Conservation (phyloP, 192 early-diverging fungal species). For the Backusella morwellensis region DNA sequence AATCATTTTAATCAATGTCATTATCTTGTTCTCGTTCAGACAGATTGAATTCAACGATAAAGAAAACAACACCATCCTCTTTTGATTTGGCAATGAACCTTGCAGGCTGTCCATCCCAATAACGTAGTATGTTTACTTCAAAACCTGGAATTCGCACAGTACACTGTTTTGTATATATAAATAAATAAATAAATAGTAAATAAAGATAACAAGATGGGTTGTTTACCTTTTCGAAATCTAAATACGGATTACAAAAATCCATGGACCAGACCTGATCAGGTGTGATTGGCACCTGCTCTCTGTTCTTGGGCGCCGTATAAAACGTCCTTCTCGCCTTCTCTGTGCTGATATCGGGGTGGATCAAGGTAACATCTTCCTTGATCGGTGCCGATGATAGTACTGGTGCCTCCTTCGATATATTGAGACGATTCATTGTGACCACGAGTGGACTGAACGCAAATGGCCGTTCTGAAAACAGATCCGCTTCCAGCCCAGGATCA, state of each 20-base stretch:
- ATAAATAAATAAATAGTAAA: not conserved
- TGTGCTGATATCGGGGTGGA: not conserved
- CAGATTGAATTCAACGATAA: slow-evolving; percentile 68
- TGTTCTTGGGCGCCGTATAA: slow-evolving; percentile 40
- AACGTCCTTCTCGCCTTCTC: slow-evolving; percentile 13
- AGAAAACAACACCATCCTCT: slow-evolving; percentile 58
- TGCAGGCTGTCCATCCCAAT: slow-evolving; percentile 68
- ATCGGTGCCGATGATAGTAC: slow-evolving; percentile 36
- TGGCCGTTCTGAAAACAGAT: slow-evolving; percentile 69
- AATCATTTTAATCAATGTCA: slow-evolving; percentile 10
- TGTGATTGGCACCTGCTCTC: slow-evolving; percentile 47
- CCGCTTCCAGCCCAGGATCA: slow-evolving; percentile 71
- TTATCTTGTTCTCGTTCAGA: not conserved
- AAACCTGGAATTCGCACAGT: slow-evolving; percentile 44
- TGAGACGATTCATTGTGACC: slow-evolving; percentile 73
- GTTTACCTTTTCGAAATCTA: slow-evolving; percentile 45
- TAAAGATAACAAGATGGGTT: not conserved
- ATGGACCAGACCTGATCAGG: slow-evolving; percentile 72
- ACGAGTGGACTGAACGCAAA: slow-evolving; percentile 71
- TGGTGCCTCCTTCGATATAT: slow-evolving; percentile 38
- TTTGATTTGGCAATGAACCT: slow-evolving; percentile 68
- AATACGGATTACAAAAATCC: slow-evolving; percentile 62
- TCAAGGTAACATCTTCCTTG: slow-evolving; percentile 16
- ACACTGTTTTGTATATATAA: not conserved
- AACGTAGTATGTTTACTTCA: slow-evolving; percentile 44